Evolutionary conservation across 1,284 basidiomycete genomes (phyloP).

Genomic region (Apiotrichum domesticum): DNA sequence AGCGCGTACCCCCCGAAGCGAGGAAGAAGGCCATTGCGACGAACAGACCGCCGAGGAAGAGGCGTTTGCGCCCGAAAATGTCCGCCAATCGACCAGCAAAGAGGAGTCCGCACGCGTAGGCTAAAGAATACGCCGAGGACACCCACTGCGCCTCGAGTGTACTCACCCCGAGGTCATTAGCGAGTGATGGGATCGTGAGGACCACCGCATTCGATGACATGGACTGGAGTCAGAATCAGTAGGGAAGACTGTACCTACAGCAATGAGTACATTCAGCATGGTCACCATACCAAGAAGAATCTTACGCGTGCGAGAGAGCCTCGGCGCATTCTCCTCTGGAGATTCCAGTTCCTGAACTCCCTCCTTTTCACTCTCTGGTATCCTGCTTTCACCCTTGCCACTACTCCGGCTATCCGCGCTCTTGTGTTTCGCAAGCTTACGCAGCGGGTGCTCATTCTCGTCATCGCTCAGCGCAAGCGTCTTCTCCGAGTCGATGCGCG

Average conservation of each 20-base stretch:
- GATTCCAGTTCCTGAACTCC: background rate
- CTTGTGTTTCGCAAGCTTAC: slow-evolving; percentile 1
- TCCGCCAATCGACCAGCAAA: slow-evolving; percentile 46
- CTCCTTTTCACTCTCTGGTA: background rate
- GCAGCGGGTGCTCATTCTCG: background rate
- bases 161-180: slow-evolving; percentile 30
- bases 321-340: background rate
- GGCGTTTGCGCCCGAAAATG: slow-evolving; percentile 37
- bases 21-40: slow-evolving; percentile 14
- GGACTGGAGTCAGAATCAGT: slow-evolving; percentile 3
- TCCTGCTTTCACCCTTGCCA: background rate
- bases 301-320: slow-evolving; percentile 8
- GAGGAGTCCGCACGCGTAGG: slow-evolving; percentile 44
- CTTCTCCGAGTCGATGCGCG: slow-evolving; percentile 18
- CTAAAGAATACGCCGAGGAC: slow-evolving; percentile 42
- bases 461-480: slow-evolving; percentile 4
- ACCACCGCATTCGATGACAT: slow-evolving; percentile 13
- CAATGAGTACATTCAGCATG: slow-evolving; percentile 23
- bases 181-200: slow-evolving; percentile 42
- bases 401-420: background rate
- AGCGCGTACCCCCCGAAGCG: slow-evolving; percentile 21
- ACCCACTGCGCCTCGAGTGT: slow-evolving; percentile 43
- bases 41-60: slow-evolving; percentile 38
- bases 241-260: slow-evolving; percentile 11
- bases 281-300: slow-evolving; percentile 19